Evolutionary conservation across 1,284 basidiomycete genomes (phyloP), one percentile per base, ranked within the genome.

Genomic region (Papiliotrema fonsecae): DNA sequence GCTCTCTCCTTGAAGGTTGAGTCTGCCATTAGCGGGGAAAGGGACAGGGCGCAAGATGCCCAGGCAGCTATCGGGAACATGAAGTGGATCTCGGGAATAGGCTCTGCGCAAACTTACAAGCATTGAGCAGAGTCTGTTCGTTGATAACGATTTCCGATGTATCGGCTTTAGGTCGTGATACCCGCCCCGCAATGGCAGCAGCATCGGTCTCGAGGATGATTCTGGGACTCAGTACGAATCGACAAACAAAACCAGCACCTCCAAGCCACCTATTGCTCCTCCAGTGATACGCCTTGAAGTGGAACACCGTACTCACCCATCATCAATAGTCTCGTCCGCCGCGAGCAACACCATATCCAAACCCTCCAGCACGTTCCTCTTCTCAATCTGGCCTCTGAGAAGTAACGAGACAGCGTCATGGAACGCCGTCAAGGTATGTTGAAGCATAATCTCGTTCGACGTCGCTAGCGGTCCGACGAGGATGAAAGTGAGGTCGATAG

Each of bases 161-260:
- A 72, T 98, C 96, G 18, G 93, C 86, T 62, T 84, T 85, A 42
- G 96, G 89, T 58, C 93, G 78, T 58, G 89, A 94, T 42, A 98
- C 96, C 51, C 96, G 79, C 30, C 91, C 92, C 0, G 93, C 91
- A 65, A 99, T 96, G 10, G 93, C 89, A 0, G 88, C 84, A 4
- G 91, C 81, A 73, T 99, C 96, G 1, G 93, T 98, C 74, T 98
- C 94, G 41, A 98, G 85, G 60, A 98, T 94, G 72, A 98, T 88
- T 37, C 94, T 97, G 45, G 9, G 40, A 7, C n/a, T n/a, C n/a
- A n/a, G n/a, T n/a, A n/a, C n/a, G n/a, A n/a, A n/a, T n/a, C n/a
- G n/a, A n/a, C n/a, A n/a, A n/a, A n/a, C n/a, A n/a, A n/a, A n/a
- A n/a, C n/a, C n/a, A n/a, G n/a, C n/a, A n/a, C n/a, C n/a, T n/a